phyloP scores from a whole-genome alignment of 192 early-diverging fungal species.

The Mortierella antarctica region DNA sequence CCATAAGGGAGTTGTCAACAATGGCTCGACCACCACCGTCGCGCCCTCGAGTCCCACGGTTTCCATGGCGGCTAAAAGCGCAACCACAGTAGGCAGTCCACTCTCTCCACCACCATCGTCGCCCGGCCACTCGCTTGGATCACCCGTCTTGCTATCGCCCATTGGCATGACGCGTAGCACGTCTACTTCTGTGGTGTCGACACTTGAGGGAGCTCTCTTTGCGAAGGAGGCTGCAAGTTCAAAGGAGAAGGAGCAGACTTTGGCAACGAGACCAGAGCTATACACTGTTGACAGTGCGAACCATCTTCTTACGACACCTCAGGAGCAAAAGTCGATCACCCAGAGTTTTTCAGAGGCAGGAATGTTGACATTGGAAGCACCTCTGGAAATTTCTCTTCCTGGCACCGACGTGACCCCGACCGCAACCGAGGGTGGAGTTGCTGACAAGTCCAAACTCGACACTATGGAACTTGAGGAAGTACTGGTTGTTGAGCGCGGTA shows the following conservation, averaged over 20 bases:
- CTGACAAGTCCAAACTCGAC: neutral
- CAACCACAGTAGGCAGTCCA: constrained; percentile 2
- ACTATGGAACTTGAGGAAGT: neutral
- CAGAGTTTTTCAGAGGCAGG: neutral
- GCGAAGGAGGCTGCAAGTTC: neutral
- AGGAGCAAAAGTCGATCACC: constrained; percentile 17
- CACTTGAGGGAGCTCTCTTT: constrained; percentile 16
- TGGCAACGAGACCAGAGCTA: neutral
- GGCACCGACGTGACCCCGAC: no score
- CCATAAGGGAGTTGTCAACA: constrained; percentile 13
- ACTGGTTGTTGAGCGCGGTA: neutral
- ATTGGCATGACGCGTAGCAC: constrained; percentile 14
- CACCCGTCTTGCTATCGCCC: constrained; percentile 11
- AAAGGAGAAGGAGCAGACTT: neutral
- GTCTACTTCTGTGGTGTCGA: constrained; percentile 6
- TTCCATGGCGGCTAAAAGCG: neutral
- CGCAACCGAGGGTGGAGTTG: neutral
- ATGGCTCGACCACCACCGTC: neutral
- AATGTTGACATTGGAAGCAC: neutral
- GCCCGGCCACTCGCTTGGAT: neutral
- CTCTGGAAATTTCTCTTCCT: neutral
- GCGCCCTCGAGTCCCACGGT: constrained; percentile 17
- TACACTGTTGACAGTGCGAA: constrained; percentile 3
- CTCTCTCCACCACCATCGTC: constrained; percentile 13
- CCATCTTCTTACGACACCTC: neutral